Evolutionary conservation across 306 rosid genomes (phyloP).

Genomic region (Medicago arabica): DNA sequence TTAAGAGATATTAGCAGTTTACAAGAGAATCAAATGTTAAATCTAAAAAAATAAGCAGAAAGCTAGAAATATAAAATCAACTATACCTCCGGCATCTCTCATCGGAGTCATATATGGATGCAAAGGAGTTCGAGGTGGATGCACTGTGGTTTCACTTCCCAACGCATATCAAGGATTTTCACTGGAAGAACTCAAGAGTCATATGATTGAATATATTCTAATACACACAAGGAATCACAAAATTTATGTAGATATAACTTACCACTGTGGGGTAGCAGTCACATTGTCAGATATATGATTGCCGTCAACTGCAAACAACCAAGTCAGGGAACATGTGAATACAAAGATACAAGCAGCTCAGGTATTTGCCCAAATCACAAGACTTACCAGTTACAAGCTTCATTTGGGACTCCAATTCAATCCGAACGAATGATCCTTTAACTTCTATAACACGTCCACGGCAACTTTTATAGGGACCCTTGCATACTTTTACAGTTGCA

Average conservation of each 20-base stretch:
- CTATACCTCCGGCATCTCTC: slow-evolving; percentile 94
- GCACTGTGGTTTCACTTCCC: slow-evolving; percentile 99
- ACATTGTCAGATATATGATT: slow-evolving; percentile 82
- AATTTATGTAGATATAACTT: slow-evolving; percentile 39
- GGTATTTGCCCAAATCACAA: not conserved
- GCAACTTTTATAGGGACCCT: slow-evolving; percentile 89
- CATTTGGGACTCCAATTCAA: slow-evolving; percentile 98
- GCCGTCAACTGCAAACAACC: slow-evolving; percentile 81
- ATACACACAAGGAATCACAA: slow-evolving; percentile 25
- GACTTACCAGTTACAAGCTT: slow-evolving; percentile 89
- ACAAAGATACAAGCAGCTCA: slow-evolving; percentile 20
- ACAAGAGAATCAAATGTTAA: not conserved
- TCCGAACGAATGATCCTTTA: slow-evolving; percentile 81
- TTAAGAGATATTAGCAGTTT: slow-evolving; percentile 32
- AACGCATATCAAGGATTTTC: slow-evolving; percentile 79
- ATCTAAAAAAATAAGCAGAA: slow-evolving; percentile 39
- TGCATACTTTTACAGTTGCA: slow-evolving; percentile 82
- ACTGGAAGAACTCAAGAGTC: slow-evolving; percentile 50
- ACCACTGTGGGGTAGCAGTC: slow-evolving; percentile 86
- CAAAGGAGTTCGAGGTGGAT: slow-evolving; percentile 96
- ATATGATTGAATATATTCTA: slow-evolving; percentile 24
- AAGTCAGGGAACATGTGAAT: slow-evolving; percentile 39
- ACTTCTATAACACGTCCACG: slow-evolving; percentile 93
- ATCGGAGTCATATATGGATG: slow-evolving; percentile 98
- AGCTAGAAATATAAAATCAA: slow-evolving; percentile 37